A percentile compares a stretch with the other conserved stretches of the same genome.
Evolutionary conservation across 176 grass and related monocot species (phyloP).

Genomic region (Bromus sterilis): DNA sequence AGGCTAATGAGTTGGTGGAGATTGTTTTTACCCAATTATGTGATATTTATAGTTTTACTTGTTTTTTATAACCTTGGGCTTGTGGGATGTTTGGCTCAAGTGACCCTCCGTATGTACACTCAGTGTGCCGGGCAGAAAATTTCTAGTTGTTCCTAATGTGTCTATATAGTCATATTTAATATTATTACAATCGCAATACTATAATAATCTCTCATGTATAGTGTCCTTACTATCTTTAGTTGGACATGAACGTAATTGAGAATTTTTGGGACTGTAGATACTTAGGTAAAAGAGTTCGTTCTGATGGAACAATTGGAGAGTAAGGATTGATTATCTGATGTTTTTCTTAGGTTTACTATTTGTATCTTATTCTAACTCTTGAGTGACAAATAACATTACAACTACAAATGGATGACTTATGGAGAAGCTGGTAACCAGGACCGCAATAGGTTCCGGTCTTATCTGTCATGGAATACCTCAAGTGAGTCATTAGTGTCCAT

Average conservation of each 20-base stretch:
- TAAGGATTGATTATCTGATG: conserved; percentile 40
- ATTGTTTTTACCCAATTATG: neutral
- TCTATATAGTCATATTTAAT: neutral
- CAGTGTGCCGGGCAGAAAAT: neutral
- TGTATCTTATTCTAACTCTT: neutral
- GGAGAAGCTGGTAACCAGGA: conserved; percentile 59
- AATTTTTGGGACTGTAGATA: conserved; percentile 71
- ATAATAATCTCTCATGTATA: neutral
- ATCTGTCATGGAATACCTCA: conserved; percentile 64
- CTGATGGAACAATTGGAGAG: conserved; percentile 86
- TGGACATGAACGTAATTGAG: conserved; percentile 63
- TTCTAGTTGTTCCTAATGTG: neutral
- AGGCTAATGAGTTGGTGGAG: neutral
- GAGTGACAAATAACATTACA: conserved; percentile 16
- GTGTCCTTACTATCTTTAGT: neutral
- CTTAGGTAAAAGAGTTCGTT: conserved; percentile 64
- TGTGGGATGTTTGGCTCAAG: neutral
- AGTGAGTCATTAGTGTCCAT: conserved; percentile 33
- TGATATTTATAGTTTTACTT: neutral
- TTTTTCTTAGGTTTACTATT: neutral
- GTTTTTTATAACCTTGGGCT: neutral
- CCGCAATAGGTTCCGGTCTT: conserved; percentile 81
- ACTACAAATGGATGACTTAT: conserved; percentile 97
- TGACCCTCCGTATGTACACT: no score
- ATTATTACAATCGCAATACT: neutral